Percentiles rank a stretch among this genome's conserved stretches.
Conservation (phyloP, 768 basidiomycete genomes). For the Serendipita sp. region DNA sequence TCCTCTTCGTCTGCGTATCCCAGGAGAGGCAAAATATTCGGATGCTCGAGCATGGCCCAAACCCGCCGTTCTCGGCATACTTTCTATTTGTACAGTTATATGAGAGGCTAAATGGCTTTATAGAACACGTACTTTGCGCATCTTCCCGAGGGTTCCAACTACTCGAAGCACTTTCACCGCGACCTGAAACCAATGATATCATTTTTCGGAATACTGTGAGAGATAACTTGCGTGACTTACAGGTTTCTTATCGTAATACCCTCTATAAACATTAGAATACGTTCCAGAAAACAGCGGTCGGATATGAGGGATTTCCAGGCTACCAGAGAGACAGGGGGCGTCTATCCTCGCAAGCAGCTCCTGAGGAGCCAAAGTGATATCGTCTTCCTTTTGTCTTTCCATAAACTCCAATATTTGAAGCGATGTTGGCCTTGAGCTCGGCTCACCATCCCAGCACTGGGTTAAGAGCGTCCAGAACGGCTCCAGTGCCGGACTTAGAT, state of each 20-base stretch:
- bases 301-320: too few relatives aligned
- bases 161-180: background rate
- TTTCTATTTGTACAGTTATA: background rate
- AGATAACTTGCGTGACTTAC: background rate
- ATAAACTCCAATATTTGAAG: too few relatives aligned
- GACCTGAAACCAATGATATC: background rate
- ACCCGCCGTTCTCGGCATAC: background rate
- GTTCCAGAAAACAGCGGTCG: background rate
- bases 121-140: background rate
- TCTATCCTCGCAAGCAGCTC: too few relatives aligned
- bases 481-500: too few relatives aligned
- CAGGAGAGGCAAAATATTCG: background rate
- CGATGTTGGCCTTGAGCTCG: too few relatives aligned
- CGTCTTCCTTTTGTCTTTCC: too few relatives aligned
- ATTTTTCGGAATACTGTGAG: background rate
- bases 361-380: too few relatives aligned
- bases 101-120: background rate
- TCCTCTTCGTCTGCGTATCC: background rate
- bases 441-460: too few relatives aligned
- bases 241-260: background rate
- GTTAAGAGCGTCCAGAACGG: too few relatives aligned
- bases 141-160: background rate
- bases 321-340: too few relatives aligned
- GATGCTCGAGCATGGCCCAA: background rate
- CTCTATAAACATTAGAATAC: background rate